These are phyloP conservation scores for Penicillium sp. DNA, from an alignment of 2,329 filamentous ascomycete genomes.

Conservation along the genomic window DNA sequence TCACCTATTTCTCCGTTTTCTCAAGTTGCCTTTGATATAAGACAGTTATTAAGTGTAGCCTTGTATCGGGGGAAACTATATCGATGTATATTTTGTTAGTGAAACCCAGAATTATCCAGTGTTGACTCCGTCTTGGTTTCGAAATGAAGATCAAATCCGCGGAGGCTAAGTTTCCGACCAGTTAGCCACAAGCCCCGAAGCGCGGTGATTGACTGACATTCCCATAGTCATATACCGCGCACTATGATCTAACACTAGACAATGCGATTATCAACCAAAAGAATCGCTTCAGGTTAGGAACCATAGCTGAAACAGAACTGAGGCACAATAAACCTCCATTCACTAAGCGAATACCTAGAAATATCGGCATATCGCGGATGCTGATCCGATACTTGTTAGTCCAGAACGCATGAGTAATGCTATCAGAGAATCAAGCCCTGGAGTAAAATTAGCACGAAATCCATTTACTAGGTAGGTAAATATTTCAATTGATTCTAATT, in stretches of 20 bases:
- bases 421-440: neutral
- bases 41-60: no score
- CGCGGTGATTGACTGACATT: no score
- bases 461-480: neutral
- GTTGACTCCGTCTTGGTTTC: neutral
- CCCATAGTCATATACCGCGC: no score
- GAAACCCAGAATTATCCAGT: neutral
- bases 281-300: neutral
- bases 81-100: no score
- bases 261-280: neutral
- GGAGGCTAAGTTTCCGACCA: no score
- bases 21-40: neutral
- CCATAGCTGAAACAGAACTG: neutral
- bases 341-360: neutral
- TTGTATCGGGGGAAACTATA: no score
- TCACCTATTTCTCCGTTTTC: neutral
- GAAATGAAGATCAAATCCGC: neutral
- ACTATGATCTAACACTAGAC: no score
- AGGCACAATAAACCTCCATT: neutral
- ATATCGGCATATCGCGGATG: neutral
- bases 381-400: neutral
- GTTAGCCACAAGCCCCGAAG: neutral
- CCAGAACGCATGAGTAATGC: neutral
- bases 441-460: neutral
- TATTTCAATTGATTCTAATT: neutral